Evolutionary conservation across 2,329 filamentous ascomycete species (phyloP), one percentile per base, ranked within the genome.

Genomic region (Trichophyton mentagrophytes): DNA sequence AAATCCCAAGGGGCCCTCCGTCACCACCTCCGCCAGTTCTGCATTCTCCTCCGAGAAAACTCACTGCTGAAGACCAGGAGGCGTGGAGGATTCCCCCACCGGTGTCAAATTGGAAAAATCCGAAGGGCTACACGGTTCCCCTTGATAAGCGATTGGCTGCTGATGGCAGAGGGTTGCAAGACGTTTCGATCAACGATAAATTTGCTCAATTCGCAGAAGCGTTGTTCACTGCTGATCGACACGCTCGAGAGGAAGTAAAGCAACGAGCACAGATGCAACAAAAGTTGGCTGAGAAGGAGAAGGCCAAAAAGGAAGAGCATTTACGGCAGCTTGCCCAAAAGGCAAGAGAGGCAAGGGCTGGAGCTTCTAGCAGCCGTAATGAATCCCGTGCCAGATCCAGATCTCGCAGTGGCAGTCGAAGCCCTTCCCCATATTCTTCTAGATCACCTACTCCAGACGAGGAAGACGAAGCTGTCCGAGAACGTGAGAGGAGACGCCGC

Each of bases 31-130:
- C 93, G 15, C 93, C 93, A 1, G 85, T 99, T 57, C 89, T 99
- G 84, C 91, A 95, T 73, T 96, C 90, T 2, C 93, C 93, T 13
- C 91, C 93, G 0, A 81, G 93, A 64, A 99, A 97, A 71, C 80
- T 99, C 64, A 99, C 93, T 0, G 93, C 92, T 4, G 91, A 96
- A 72, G 93, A 99, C 68, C 92, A 97, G 73, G 93, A 97, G 73
- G 89, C 89, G 62, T 99, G 93, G 93, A 90, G 86, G 69, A 96
- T 89, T 36, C 86, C 86, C 0, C 90, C 92, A 1, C 89, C 92
- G 0, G 86, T 99, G 1, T 95, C 89, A 20, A 97, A 97, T 74
- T 99, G 93, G 93, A 99, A 99, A 82, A 99, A 99, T 73, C 89
- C 92, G 0, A 97, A 97, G 77, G 93, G 93, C 68, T 99, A 96